Evolutionary conservation across 1,284 basidiomycete genomes (phyloP).

Genomic region (Cystobasidiaceae sp.): DNA sequence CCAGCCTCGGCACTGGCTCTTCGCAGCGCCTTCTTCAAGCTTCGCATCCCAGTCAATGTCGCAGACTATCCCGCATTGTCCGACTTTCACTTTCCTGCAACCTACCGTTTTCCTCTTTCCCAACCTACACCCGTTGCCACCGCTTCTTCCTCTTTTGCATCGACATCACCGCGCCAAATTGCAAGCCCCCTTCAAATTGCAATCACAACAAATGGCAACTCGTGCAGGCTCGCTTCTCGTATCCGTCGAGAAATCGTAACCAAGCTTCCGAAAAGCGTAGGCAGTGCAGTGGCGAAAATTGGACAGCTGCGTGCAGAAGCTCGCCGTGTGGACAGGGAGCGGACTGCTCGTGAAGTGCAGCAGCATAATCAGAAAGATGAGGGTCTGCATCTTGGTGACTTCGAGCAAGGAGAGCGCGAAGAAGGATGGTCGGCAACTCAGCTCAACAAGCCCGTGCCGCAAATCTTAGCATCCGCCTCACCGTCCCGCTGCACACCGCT

Average conservation of each 20-base stretch:
- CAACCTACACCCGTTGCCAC: neutral
- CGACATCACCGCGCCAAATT: no score
- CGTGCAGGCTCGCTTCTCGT: constrained; percentile 77
- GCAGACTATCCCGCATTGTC: constrained; percentile 80
- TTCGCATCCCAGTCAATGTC: constrained; percentile 73
- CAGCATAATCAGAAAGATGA: no score
- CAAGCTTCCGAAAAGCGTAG: constrained; percentile 66
- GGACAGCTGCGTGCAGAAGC: constrained; percentile 65
- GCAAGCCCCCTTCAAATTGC: constrained; percentile 72
- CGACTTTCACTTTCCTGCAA: constrained; percentile 82
- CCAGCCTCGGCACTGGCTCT: constrained; percentile 57
- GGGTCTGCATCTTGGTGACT: no score
- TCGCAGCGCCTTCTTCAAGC: constrained; percentile 54
- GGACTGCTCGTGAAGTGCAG: no score
- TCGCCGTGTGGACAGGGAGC: constrained; percentile 38
- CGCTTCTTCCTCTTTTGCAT: no score
- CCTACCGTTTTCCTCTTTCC: constrained; percentile 72
- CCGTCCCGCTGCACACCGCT: constrained; percentile 11
- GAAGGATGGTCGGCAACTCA: constrained; percentile 53
- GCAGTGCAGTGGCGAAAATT: constrained; percentile 69
- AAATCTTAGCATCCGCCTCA: constrained; percentile 47
- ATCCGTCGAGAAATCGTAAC: constrained; percentile 77
- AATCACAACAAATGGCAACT: constrained; percentile 85
- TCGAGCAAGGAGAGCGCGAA: constrained; percentile 34
- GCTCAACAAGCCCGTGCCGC: constrained; percentile 74